These are phyloP conservation scores for Saitozyma podzolica DNA, from an alignment of 768 basidiomycete genomes.

Conservation along the genomic window DNA sequence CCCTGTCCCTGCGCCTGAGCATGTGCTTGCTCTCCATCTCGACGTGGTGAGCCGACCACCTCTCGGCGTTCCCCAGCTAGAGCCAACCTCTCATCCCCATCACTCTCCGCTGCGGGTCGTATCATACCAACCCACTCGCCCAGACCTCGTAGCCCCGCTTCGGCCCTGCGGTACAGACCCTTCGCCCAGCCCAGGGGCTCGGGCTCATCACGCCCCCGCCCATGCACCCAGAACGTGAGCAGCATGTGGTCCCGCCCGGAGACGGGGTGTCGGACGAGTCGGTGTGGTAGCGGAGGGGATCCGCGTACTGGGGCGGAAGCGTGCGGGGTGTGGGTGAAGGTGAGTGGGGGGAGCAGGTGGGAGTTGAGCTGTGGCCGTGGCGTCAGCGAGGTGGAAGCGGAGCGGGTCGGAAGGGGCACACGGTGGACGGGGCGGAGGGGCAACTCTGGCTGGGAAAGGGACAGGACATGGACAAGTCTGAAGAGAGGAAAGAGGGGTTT, in stretches of 20 bases:
- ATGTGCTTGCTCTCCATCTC: too few relatives aligned
- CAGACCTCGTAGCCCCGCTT: conserved; percentile 18
- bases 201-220: conserved; percentile 44
- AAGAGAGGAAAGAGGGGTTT: too few relatives aligned
- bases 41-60: background rate
- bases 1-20: background rate
- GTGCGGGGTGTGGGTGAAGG: conserved; percentile 51
- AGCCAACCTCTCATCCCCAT: background rate
- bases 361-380: conserved; percentile 36
- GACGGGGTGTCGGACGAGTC: conserved; percentile 40
- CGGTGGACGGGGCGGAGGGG: too few relatives aligned
- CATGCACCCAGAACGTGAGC: conserved; percentile 52
- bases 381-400: too few relatives aligned
- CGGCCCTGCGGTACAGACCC: conserved; percentile 12
- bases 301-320: conserved; percentile 42
- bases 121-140: conserved; percentile 18
- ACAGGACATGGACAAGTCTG: too few relatives aligned
- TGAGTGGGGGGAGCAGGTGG: conserved; percentile 49
- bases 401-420: too few relatives aligned
- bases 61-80: background rate
- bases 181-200: conserved; percentile 37
- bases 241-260: conserved; percentile 50
- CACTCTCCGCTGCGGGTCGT: background rate
- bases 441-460: too few relatives aligned
- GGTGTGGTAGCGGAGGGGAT: conserved; percentile 41